Evolutionary conservation across 768 basidiomycete genomes (phyloP), one percentile per base, ranked within the genome.

Genomic region (Rhodocollybia butyracea): DNA sequence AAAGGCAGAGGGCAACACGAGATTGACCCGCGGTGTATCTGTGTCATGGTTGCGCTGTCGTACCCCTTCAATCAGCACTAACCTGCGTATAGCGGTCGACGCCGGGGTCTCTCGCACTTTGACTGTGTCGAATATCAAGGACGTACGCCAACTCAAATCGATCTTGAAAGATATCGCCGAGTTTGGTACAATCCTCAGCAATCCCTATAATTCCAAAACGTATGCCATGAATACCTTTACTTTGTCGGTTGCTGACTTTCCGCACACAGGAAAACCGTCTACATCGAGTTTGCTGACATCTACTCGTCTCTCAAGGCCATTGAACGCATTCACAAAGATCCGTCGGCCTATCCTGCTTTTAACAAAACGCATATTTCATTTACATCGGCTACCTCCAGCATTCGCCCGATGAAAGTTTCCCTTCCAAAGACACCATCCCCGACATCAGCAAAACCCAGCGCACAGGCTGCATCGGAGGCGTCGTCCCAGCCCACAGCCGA

Each of bases 281-380:
- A n/a, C n/a, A 50, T 50, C 21, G 48, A 50, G 38, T 50, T 50
- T 36, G 34, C 48, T 10, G 48, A 50, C 5, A 50, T 50, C 3
- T 50, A 17, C 13, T 50, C 48, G 3, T 12, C 48, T 19, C 32
- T 50, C 15, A 50, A n/a, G 38, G 48, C 48, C 12, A 36, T 50
- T 6, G 48, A 50, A 6, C 48, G 34, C 31, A 50, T 50, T 27
- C 31, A 17, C 5, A 34, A 31, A 27, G 31, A 50, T 22, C 34
- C 38, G 48, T 32, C 21, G 24, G 38, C 22, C 13, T 50, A 50
- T 50, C 48, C 48, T 36, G 48, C 31, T 10, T 50, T 50, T 50
- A 12, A 31, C 34, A 22, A 24, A 24, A 50, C 48, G 13, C 15
- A 24, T 24, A 24, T 50, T 11, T 50, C 48, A 19, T 50, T 50